These are phyloP conservation scores for Vitis hybrid DNA, from an alignment of 177 flowering plant genomes.

Conservation along the genomic window DNA sequence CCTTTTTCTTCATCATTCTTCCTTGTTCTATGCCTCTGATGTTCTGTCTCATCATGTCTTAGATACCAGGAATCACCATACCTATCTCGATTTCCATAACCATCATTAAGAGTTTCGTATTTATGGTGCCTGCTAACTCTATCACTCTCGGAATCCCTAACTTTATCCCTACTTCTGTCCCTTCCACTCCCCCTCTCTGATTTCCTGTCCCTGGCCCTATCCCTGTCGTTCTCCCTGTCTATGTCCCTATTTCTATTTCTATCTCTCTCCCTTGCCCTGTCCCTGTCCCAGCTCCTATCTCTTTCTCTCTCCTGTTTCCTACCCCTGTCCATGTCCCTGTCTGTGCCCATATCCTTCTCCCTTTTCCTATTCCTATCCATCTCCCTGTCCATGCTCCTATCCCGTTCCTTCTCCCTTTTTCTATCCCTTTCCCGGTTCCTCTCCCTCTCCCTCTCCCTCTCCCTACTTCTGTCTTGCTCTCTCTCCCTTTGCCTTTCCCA, in stretches of 20 bases:
- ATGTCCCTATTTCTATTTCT: constrained; percentile 30
- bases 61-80: constrained; percentile 33
- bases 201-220: constrained; percentile 11
- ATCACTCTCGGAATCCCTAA: constrained; percentile 28
- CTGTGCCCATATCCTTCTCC: constrained; percentile 17
- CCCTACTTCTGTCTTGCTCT: constrained; percentile 12
- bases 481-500: constrained; percentile 19
- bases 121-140: constrained; percentile 24
- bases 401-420: constrained; percentile 23
- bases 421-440: constrained; percentile 13
- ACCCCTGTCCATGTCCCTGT: constrained; percentile 19
- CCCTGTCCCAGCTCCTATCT: constrained; percentile 25
- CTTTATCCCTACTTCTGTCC: constrained; percentile 27
- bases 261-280: constrained; percentile 29
- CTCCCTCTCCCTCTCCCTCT: constrained; percentile 5
- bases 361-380: constrained; percentile 21
- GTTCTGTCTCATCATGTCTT: constrained; percentile 32
- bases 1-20: constrained; percentile 23
- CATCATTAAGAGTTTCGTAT: constrained; percentile 23
- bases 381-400: constrained; percentile 18
- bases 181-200: constrained; percentile 27
- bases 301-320: constrained; percentile 31
- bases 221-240: constrained; percentile 23
- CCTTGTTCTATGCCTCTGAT: constrained; percentile 26
- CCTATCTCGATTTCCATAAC: constrained; percentile 30